Base-by-base conservation (phyloP, 2,329 filamentous ascomycete genomes). In the Epichloe glyceriae region DNA sequence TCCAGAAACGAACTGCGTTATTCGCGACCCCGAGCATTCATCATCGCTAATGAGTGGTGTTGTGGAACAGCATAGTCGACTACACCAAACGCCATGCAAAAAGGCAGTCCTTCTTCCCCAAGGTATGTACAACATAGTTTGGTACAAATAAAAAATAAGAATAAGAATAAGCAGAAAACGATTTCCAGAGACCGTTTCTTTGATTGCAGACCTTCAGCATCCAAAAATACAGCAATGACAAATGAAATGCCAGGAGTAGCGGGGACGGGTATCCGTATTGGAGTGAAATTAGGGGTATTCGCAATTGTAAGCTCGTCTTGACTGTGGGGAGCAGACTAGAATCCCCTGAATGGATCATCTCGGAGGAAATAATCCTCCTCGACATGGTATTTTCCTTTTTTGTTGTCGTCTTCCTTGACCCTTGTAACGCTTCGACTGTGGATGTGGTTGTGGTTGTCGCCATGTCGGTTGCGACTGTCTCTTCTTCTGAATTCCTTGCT, bases 321-420 rank as follows among this genome's bases (percentile, higher is more conserved):
- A 30, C 30, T 11, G 30, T 30, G 30, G 30, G 8, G 30, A 30
- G 3, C 30, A 11, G 30, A 37, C 66, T 61, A 83, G 57, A 83
- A 83, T 3, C 79, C 79, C 56, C 70, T 73, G 57, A 83, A 83
- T 1, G 80, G 80, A 54, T 84, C 79, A 22, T 82, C 76, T 38
- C 74, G 68, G 12, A 34, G n/a, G 60, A 73, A 73, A 58, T 71
- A 79, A 51, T 82, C 78, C 52, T 82, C 78, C 53, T 80, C 69
- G 66, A 10, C 68, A 64, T 6, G 68, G 22, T 19, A 45, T 71
- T 52, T 69, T 68, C 70, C 76, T 19, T 72, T 72, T 4, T 68
- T 61, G 55, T 73, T 73, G 52, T 67, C 70, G 42, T 76, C 75
- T 33, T 79, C 74, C 1, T 69, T 74, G 8, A 63, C 66, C 11